Percentiles rank a stretch among this genome's conserved stretches.
phyloP scores from a whole-genome alignment of 1,284 basidiomycete genomes.

The Abortiporus biennis region DNA sequence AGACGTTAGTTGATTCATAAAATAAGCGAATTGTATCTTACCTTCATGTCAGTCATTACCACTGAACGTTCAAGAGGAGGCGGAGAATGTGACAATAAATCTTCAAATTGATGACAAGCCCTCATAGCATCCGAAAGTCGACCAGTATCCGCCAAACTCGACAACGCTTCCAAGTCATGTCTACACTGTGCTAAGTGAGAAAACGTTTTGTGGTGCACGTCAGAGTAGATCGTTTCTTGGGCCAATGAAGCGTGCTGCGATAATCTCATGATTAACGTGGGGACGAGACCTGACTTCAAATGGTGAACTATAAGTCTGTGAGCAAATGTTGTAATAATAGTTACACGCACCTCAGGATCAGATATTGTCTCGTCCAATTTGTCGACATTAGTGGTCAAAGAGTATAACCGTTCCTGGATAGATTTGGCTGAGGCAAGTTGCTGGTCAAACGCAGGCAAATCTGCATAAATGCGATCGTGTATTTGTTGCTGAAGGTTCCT shows the following conservation, averaged over 20 bases:
- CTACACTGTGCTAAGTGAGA: conserved; percentile 48
- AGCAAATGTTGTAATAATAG: conserved; percentile 5
- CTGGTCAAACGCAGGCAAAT: conserved; percentile 55
- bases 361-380: conserved; percentile 42
- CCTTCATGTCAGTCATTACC: conserved; percentile 53
- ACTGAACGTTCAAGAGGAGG: conserved; percentile 42
- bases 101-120: conserved; percentile 34
- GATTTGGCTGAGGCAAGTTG: conserved; percentile 59
- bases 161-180: conserved; percentile 35
- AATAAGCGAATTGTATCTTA: conserved; percentile 23
- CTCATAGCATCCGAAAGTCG: conserved; percentile 54
- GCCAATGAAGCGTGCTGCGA: conserved; percentile 51
- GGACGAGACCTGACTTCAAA: conserved; percentile 58
- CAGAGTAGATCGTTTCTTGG: conserved; percentile 52
- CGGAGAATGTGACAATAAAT: conserved; percentile 42
- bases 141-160: conserved; percentile 43
- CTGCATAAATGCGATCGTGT: conserved; percentile 59
- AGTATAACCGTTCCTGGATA: conserved; percentile 51
- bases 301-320: no score
- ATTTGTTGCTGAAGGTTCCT: conserved; percentile 43
- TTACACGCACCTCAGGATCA: conserved; percentile 45
- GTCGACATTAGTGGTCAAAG: conserved; percentile 49
- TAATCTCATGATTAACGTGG: conserved; percentile 46
- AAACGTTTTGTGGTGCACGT: conserved; percentile 42
- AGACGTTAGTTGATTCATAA: conserved; percentile 7